These are phyloP conservation scores for Naematelia encephala DNA, from an alignment of 768 basidiomycete species.

Conservation along the genomic window DNA sequence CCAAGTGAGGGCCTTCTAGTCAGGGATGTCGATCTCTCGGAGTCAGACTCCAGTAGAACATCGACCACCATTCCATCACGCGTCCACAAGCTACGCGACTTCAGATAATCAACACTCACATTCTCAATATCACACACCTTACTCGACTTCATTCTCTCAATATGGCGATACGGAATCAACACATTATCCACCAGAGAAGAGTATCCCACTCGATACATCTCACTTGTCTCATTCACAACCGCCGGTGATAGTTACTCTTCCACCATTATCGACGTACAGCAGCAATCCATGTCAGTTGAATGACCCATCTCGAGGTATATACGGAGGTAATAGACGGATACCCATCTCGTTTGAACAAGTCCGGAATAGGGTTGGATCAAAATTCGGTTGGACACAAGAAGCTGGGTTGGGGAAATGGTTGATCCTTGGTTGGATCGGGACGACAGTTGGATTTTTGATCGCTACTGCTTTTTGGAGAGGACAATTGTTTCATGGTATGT, in stretches of 20 bases:
- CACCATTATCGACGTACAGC: neutral
- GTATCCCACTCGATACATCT: neutral
- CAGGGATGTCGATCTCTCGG: neutral
- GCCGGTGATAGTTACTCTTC: neutral
- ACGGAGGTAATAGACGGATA: neutral
- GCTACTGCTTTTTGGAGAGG: constrained; percentile 80
- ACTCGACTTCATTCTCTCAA: neutral
- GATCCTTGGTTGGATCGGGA: constrained; percentile 61
- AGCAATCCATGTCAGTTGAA: neutral
- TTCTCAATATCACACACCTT: neutral
- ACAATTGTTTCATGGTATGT: constrained; percentile 76
- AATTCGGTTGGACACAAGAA: constrained; percentile 9
- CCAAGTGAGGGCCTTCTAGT: too few species aligned
- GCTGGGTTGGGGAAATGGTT: constrained; percentile 29
- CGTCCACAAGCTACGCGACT: constrained; percentile 16
- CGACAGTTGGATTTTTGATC: constrained; percentile 70
- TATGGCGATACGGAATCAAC: neutral
- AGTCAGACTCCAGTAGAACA: constrained; percentile 6
- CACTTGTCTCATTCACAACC: neutral
- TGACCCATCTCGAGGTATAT: neutral
- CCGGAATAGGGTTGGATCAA: neutral
- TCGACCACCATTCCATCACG: constrained; percentile 27
- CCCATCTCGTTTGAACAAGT: neutral
- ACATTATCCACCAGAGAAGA: neutral
- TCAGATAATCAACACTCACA: neutral